Conservation (phyloP, 2,329 filamentous ascomycete species). For the Diplodia corticola region DNA sequence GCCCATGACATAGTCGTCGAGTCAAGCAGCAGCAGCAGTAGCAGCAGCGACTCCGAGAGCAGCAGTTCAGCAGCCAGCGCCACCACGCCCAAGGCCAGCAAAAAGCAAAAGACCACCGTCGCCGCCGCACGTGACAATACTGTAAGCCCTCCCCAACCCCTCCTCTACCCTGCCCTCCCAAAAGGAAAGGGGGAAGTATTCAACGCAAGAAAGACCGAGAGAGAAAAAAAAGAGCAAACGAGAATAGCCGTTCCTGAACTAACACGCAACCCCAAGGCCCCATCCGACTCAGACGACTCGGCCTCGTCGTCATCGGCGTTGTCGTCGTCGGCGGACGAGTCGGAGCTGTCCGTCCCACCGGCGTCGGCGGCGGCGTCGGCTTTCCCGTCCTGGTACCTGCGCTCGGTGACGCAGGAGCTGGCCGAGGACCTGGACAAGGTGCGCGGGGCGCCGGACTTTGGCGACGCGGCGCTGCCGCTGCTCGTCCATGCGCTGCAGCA, state of each 20-base stretch:
- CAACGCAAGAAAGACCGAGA: too few species aligned
- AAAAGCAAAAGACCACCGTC: conserved; percentile 1
- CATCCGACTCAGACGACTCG: neutral
- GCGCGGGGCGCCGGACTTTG: conserved; percentile 69
- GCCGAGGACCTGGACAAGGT: conserved; percentile 73
- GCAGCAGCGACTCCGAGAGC: neutral
- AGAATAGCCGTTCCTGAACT: too few species aligned
- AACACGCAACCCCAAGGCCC: neutral
- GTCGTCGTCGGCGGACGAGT: neutral
- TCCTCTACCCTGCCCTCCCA: neutral
- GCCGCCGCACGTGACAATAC: neutral
- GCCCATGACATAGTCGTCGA: neutral
- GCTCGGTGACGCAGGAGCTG: conserved; percentile 68
- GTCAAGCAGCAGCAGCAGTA: conserved; percentile 6
- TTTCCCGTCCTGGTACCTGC: conserved; percentile 69
- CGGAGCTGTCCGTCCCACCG: neutral
- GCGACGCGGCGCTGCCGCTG: conserved; percentile 61
- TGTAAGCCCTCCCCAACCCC: neutral
- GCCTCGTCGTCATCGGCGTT: neutral
- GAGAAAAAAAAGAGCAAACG: too few species aligned
- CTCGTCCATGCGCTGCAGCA: conserved; percentile 69
- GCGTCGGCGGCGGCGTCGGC: conserved; percentile 7
- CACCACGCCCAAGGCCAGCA: neutral
- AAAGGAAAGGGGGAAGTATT: neutral
- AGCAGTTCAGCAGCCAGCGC: neutral